A percentile compares a stretch with the other conserved stretches of the same genome.
These are phyloP conservation scores for Baorangia bicolor DNA, from an alignment of 768 basidiomycete species.

Conservation along the genomic window DNA sequence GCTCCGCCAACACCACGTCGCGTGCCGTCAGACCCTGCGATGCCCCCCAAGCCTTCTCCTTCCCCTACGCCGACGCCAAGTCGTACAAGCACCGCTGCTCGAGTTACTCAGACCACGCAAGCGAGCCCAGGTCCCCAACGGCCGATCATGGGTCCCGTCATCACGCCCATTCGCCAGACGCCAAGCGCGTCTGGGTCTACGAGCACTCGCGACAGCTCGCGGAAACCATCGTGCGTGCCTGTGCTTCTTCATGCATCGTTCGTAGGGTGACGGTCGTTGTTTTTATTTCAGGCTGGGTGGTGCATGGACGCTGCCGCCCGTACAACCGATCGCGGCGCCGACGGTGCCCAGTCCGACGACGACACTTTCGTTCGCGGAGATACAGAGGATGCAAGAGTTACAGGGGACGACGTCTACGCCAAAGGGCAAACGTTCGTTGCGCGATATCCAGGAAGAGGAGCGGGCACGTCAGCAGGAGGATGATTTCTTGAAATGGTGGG, in stretches of 20 bases:
- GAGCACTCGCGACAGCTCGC: slow-evolving; percentile 24
- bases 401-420: slow-evolving; percentile 38
- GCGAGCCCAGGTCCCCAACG: slow-evolving; percentile 30
- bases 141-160: slow-evolving; percentile 54
- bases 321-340: slow-evolving; percentile 43
- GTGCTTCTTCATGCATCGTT: background rate
- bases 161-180: slow-evolving; percentile 56
- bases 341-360: slow-evolving; percentile 20
- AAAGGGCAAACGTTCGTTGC: slow-evolving; percentile 62
- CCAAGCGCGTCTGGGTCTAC: slow-evolving; percentile 27
- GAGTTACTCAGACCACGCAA: slow-evolving; percentile 22
- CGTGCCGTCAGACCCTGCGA: slow-evolving; percentile 6
- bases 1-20: slow-evolving; percentile 8
- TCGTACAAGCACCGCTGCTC: slow-evolving; percentile 4
- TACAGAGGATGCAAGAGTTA: slow-evolving; percentile 75
- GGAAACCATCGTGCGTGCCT: slow-evolving; percentile 50
- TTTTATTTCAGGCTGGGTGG: slow-evolving; percentile 29
- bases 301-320: slow-evolving; percentile 65
- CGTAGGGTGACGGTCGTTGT: background rate
- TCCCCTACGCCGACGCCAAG: background rate
- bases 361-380: slow-evolving; percentile 71
- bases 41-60: slow-evolving; percentile 2
- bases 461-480: slow-evolving; percentile 60
- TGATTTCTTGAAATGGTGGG: slow-evolving; percentile 90
- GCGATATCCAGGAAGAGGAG: slow-evolving; percentile 88